Evolutionary conservation across 306 rosid species (phyloP), one percentile per base, ranked within the genome.

Genomic region (Cicer cuneatum): DNA sequence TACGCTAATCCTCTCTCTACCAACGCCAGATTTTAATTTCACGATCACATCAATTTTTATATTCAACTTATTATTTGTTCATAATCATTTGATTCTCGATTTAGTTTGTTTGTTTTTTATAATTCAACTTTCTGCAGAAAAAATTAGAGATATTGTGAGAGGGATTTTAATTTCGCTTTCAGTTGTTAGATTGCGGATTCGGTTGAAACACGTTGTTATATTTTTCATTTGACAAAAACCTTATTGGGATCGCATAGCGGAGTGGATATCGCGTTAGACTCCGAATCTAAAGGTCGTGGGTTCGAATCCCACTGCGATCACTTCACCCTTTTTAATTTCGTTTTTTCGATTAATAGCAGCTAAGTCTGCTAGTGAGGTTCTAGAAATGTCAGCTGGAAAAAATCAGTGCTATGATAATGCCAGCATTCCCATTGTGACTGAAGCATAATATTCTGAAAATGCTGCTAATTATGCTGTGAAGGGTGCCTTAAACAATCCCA

Each of bases 271-370:
- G 98, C 98, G 85, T 92, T 90, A 92, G 98, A 89, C 84, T 93
- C 97, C 97, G 97, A 4, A 88, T 93, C 98, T 93, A 93, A 88
- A 91, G 97, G 97, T 88, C 93, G 98, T 91, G 96, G 97, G 93
- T 93, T 91, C 92, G 89, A 91, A 6, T 88, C 98, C 97, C 98
- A 91, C 98, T 93, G 98, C 86, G 98, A 88, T 91, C 93, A 51
- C 13, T 1, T 42, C 1, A 2, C 4, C 33, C 0, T 13, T 21
- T 7, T 24, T 3, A 7, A 7, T 13, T 37, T 63, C 6, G 1
- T 1, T 43, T 48, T 47, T 38, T n/a, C n/a, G n/a, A n/a, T n/a
- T n/a, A n/a, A n/a, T n/a, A n/a, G n/a, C n/a, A n/a, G n/a, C n/a
- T n/a, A n/a, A n/a, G n/a, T n/a, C 29, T 21, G 29, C 29, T 21